Evolutionary conservation across 495 filamentous ascomycete species (phyloP).

Genomic region (Hypoxylon trugodes): DNA sequence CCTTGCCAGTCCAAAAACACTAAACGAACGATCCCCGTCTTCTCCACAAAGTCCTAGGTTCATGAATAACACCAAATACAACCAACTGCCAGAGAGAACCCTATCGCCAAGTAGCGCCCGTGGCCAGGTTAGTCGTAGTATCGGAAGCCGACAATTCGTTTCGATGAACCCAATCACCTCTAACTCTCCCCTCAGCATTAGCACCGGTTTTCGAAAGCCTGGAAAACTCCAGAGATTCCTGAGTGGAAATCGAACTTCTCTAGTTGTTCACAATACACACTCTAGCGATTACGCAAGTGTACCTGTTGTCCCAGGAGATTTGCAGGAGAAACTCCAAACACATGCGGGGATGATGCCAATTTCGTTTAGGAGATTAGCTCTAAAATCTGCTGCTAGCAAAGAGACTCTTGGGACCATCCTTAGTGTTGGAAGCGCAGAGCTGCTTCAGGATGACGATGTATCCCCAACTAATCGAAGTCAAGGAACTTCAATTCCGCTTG

Average conservation of each 20-base stretch:
- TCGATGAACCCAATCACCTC: conserved; percentile 20
- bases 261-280: conserved; percentile 45
- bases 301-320: conserved; percentile 45
- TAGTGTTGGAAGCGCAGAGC: conserved; percentile 49
- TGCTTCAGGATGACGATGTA: conserved; percentile 40
- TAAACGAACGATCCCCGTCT: conserved; percentile 5
- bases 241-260: conserved; percentile 45
- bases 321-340: conserved; percentile 48
- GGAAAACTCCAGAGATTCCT: conserved; percentile 53
- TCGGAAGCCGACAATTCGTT: not conserved
- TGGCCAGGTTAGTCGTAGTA: not conserved
- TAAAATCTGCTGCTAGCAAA: conserved; percentile 46
- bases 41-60: conserved; percentile 7
- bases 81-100: not conserved
- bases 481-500: conserved; percentile 12
- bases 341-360: conserved; percentile 42
- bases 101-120: conserved; percentile 6
- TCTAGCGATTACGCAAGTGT: conserved; percentile 39
- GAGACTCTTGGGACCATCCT: conserved; percentile 55
- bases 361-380: conserved; percentile 45
- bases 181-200: conserved; percentile 45
- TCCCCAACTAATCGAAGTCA: conserved; percentile 17
- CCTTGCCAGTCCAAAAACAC: conserved; percentile 5
- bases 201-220: conserved; percentile 46
- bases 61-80: not conserved